These are phyloP conservation scores for Aspergillus quadricinctus DNA, from an alignment of 2,329 filamentous ascomycete genomes.

Conservation along the genomic window DNA sequence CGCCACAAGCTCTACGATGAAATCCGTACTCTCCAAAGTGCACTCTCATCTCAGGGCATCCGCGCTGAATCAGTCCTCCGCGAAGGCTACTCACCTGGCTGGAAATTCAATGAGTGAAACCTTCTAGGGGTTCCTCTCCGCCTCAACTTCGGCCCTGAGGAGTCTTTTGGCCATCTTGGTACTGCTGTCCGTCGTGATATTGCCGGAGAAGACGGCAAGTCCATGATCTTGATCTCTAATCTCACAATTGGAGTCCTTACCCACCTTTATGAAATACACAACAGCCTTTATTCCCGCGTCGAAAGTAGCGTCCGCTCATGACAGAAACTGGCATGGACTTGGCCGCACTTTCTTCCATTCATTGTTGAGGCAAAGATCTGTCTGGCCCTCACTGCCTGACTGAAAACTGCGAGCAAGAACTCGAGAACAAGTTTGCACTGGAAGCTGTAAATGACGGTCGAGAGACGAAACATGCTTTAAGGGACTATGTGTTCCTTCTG, in stretches of 20 bases:
- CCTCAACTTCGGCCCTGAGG: constrained; percentile 93
- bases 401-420: constrained; percentile 81
- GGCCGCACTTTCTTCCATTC: constrained; percentile 85
- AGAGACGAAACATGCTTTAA: constrained; percentile 55
- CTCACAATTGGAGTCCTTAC: constrained; percentile 69
- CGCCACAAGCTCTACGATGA: constrained; percentile 71
- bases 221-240: constrained; percentile 69
- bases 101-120: constrained; percentile 99
- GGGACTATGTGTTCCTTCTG: constrained; percentile 77
- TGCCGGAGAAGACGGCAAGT: constrained; percentile 61
- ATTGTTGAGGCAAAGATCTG: constrained; percentile 91
- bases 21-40: constrained; percentile 61
- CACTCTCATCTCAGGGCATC: constrained; percentile 63
- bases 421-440: constrained; percentile 54
- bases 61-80: constrained; percentile 78
- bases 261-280: constrained; percentile 85
- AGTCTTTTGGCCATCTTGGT: constrained; percentile 78
- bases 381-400: constrained; percentile 81
- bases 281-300: constrained; percentile 73
- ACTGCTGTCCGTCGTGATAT: constrained; percentile 84
- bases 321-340: constrained; percentile 74
- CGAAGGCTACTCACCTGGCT: constrained; percentile 87
- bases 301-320: constrained; percentile 74
- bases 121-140: constrained; percentile 91
- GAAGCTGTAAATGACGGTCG: constrained; percentile 67